Conservation (phyloP, 805 yeast species). For the Ogataea zsoltii region DNA sequence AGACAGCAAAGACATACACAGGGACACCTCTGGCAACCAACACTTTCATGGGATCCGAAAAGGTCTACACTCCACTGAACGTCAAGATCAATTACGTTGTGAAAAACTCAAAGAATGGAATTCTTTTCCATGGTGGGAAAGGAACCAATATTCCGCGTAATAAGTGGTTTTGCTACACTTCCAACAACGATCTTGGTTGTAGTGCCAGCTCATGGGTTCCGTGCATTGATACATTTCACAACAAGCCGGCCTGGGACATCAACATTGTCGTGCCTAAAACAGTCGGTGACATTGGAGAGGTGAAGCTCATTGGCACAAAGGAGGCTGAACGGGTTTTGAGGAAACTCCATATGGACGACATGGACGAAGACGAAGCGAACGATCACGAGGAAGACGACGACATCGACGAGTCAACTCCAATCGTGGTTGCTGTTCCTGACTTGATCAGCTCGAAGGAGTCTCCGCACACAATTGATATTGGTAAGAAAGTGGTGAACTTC, state of each 20-base stretch:
- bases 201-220: constrained; percentile 98
- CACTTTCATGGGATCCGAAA: constrained; percentile 37
- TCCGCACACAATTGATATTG: constrained; percentile 72
- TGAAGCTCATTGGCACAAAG: constrained; percentile 42
- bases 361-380: constrained; percentile 41
- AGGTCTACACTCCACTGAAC: constrained; percentile 70
- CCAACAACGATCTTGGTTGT: constrained; percentile 72
- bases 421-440: constrained; percentile 72
- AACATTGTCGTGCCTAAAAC: constrained; percentile 85
- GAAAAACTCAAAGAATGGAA: constrained; percentile 68
- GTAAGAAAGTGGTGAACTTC: constrained; percentile 77
- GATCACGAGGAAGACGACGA: constrained; percentile 48
- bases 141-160: constrained; percentile 45
- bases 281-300: constrained; percentile 64
- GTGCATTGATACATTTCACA: constrained; percentile 86
- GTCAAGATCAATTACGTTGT: constrained; percentile 68
- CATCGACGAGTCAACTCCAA: constrained; percentile 46
- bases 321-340: constrained; percentile 34
- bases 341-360: constrained; percentile 28
- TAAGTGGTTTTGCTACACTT: constrained; percentile 84
- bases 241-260: constrained; percentile 87
- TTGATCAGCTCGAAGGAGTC: constrained; percentile 62
- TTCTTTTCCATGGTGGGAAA: constrained; percentile 68
- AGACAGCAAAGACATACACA: constrained; percentile 36
- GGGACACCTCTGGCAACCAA: constrained; percentile 37